Percentiles rank a stretch among this genome's conserved stretches.
phyloP scores from a whole-genome alignment of 805 yeast species.

The Starmerella vitae region DNA sequence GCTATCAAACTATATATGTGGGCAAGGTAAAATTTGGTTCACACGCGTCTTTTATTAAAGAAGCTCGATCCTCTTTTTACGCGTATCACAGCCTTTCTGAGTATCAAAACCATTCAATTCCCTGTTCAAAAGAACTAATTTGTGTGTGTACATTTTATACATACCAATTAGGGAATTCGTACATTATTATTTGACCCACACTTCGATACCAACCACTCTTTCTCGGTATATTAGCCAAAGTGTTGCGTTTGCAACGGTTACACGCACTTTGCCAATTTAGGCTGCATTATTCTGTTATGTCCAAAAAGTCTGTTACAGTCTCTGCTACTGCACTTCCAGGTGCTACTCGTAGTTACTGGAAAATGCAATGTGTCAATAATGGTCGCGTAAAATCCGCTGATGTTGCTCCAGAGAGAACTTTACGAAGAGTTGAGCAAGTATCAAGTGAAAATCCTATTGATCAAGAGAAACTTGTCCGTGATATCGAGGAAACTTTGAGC shows the following conservation, averaged over 20 bases:
- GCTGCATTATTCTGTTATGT: neutral
- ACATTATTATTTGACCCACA: too few relatives aligned
- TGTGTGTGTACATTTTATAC: too few relatives aligned
- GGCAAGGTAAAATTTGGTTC: too few relatives aligned
- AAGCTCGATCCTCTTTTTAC: too few relatives aligned
- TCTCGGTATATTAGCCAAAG: conserved; percentile 2
- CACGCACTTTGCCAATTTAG: neutral
- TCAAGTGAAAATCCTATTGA: neutral
- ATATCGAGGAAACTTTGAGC: neutral
- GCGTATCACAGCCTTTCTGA: too few relatives aligned
- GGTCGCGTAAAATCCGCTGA: neutral
- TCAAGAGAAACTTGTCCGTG: neutral
- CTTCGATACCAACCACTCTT: too few relatives aligned
- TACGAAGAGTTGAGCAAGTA: neutral
- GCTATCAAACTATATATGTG: too few relatives aligned
- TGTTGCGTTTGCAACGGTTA: conserved; percentile 1
- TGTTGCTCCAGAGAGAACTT: conserved; percentile 1
- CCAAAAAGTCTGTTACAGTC: neutral
- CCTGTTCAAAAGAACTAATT: too few relatives aligned
- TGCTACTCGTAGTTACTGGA: conserved; percentile 2
- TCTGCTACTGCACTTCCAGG: conserved; percentile 1
- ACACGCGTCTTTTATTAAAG: too few relatives aligned
- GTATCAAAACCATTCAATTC: too few relatives aligned
- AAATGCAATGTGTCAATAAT: conserved; percentile 1
- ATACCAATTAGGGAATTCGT: too few relatives aligned